Conservation (phyloP, 2,329 filamentous ascomycete genomes). For the Colletotrichum lini region DNA sequence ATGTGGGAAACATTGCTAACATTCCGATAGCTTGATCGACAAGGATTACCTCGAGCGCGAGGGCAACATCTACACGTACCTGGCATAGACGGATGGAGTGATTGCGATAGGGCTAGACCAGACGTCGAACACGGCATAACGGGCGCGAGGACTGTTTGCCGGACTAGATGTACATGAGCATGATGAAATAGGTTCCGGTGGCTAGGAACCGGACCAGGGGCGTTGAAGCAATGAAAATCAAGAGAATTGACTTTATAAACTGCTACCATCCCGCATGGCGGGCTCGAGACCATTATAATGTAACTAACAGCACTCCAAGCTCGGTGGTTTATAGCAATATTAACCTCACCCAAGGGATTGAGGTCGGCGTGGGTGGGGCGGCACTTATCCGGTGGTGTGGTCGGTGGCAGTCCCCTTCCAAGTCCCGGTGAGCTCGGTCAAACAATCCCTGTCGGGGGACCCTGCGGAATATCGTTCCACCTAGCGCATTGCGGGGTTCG, state of each 20-base stretch:
- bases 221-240: slow-evolving; percentile 1
- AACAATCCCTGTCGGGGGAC: slow-evolving; percentile 14
- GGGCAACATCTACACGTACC: slow-evolving; percentile 78
- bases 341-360: background rate
- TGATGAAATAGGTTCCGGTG: background rate
- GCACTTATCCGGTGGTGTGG: background rate
- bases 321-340: no score
- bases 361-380: background rate
- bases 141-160: background rate
- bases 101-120: slow-evolving; percentile 12
- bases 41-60: slow-evolving; percentile 93
- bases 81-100: slow-evolving; percentile 65
- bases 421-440: slow-evolving; percentile 5
- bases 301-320: no score
- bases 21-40: slow-evolving; percentile 78
- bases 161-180: background rate
- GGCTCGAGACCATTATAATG: no score
- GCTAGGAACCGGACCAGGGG: background rate
- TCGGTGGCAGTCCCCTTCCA: background rate
- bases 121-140: background rate
- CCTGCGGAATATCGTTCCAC: slow-evolving; percentile 44
- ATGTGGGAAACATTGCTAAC: slow-evolving; percentile 47
- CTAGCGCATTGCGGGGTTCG: slow-evolving; percentile 45
- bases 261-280: no score
- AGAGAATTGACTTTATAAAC: background rate